A percentile compares a stretch with the other conserved stretches of the same genome.
These are phyloP conservation scores for Globisporangium heterothallicum DNA, from an alignment of 352 stramenopile genomes.

Conservation along the genomic window DNA sequence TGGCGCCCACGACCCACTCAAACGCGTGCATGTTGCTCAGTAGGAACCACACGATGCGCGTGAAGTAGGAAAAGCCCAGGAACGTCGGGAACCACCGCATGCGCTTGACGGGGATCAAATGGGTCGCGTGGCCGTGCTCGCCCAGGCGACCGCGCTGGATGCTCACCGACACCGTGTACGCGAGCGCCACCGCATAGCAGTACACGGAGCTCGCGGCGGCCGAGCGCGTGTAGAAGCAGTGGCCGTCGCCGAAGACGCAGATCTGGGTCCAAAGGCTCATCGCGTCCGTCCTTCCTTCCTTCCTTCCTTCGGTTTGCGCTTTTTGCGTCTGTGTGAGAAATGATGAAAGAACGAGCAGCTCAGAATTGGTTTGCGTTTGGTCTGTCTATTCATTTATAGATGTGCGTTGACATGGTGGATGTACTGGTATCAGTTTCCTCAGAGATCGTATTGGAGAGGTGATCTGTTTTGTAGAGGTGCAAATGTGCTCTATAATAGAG, in stretches of 20 bases:
- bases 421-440: no score
- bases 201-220: conserved; percentile 56
- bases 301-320: not conserved
- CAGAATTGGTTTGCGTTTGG: no score
- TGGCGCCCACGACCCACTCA: conserved; percentile 57
- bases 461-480: no score
- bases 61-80: conserved; percentile 64
- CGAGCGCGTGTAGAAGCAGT: conserved; percentile 78
- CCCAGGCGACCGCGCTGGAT: conserved; percentile 61
- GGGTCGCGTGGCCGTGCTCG: conserved; percentile 79
- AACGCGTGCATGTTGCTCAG: conserved; percentile 80
- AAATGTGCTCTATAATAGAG: no score
- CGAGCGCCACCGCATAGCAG: conserved; percentile 57
- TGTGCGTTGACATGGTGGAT: no score
- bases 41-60: conserved; percentile 67
- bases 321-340: not conserved
- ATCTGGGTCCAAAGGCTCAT: conserved; percentile 30
- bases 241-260: conserved; percentile 63
- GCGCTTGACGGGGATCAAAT: conserved; percentile 69
- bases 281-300: not conserved
- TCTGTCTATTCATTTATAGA: no score
- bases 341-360: not conserved
- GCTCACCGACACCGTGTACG: conserved; percentile 70
- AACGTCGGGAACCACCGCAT: conserved; percentile 85
- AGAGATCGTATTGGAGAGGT: no score